These are phyloP conservation scores for Malassezia equina DNA, from an alignment of 1,284 basidiomycete genomes.

Conservation along the genomic window DNA sequence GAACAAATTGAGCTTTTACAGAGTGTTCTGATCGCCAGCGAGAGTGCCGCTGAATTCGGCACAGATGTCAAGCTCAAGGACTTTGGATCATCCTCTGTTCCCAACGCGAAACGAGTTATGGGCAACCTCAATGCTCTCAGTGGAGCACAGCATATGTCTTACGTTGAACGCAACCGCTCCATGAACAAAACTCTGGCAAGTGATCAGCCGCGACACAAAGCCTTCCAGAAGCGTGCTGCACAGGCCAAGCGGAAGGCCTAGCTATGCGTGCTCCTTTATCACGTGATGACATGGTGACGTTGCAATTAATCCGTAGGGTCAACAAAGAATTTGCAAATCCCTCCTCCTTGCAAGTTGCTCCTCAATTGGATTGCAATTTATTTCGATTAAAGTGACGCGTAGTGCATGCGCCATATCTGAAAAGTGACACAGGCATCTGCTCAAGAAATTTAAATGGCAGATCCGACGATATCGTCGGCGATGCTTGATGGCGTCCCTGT, in stretches of 20 bases:
- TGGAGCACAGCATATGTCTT: constrained; percentile 48
- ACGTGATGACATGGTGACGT: not conserved
- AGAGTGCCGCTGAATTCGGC: constrained; percentile 79
- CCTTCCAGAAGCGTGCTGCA: constrained; percentile 37
- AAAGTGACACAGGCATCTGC: not conserved
- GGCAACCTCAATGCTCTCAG: constrained; percentile 46
- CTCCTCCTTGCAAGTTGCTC: not conserved
- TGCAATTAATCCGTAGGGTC: not conserved
- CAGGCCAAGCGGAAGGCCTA: constrained; percentile 7
- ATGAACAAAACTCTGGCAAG: constrained; percentile 43
- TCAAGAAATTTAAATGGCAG: not conserved
- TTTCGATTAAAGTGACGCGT: not conserved
- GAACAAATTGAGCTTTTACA: constrained; percentile 89
- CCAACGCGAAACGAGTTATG: constrained; percentile 37
- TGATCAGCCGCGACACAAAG: constrained; percentile 34
- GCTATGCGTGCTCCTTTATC: not conserved
- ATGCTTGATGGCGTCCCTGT: constrained; percentile 13
- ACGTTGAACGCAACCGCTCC: constrained; percentile 46
- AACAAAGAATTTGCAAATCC: constrained; percentile 10
- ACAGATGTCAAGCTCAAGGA: constrained; percentile 60
- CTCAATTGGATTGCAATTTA: constrained; percentile 14
- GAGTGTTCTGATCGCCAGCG: constrained; percentile 80
- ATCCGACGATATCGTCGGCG: constrained; percentile 12
- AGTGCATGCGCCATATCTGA: not conserved
- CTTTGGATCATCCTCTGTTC: constrained; percentile 5